Percentiles rank a stretch among this genome's conserved stretches.
These are phyloP conservation scores for Picea mariana DNA, from an alignment of 83 land plant genomes.

Conservation along the genomic window DNA sequence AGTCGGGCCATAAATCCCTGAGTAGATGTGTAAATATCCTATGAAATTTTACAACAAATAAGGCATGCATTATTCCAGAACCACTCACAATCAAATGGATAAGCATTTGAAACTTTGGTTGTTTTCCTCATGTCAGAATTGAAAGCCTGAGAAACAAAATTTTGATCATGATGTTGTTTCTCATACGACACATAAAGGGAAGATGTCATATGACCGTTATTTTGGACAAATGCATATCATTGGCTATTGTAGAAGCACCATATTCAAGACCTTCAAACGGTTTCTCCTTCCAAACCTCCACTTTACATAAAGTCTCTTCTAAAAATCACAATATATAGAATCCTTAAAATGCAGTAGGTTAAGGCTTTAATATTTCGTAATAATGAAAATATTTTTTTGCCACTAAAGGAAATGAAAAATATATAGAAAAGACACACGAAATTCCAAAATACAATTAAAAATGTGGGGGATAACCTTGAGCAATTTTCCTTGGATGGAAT, in stretches of 20 bases:
- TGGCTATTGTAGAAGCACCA: neutral
- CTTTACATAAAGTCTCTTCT: no score
- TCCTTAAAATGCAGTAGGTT: no score
- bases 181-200: constrained; percentile 22
- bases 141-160: constrained; percentile 9
- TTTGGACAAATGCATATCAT: constrained; percentile 18
- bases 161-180: constrained; percentile 23
- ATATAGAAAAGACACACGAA: neutral
- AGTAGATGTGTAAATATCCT: no score
- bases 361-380: no score
- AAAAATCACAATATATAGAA: no score
- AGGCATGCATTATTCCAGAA: no score
- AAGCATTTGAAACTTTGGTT: constrained; percentile 31
- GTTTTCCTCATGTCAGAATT: constrained; percentile 43
- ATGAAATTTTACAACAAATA: no score
- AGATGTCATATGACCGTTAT: constrained; percentile 26
- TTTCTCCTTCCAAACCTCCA: no score
- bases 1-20: no score
- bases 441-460: neutral
- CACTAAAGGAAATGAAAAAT: neutral
- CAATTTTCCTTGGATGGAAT: neutral
- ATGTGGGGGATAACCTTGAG: neutral
- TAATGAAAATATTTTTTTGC: neutral
- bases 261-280: no score
- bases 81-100: constrained; percentile 28